Evolutionary conservation across 345 rosid genomes (phyloP), one percentile per base, ranked within the genome.

Genomic region (Citropsis articulata): DNA sequence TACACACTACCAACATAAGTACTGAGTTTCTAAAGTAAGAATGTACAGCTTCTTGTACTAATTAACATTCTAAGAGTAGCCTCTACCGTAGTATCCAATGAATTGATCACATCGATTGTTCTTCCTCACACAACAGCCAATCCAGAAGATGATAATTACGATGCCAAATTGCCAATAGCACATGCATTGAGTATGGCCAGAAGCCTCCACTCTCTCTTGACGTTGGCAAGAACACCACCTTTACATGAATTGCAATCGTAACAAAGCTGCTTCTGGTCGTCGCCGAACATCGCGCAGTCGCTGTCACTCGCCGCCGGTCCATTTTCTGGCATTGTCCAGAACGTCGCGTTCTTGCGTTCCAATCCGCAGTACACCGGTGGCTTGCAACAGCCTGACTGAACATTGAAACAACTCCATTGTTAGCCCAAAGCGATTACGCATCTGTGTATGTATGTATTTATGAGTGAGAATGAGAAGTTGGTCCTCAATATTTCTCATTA

Each of bases 351-450:
- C 69, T 72, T 64, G 18, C 18, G 50, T 62, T n/a, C 56, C 22
- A 61, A 81, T 30, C 81, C 77, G 40, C 85, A 84, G 0, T 68
- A 53, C 7, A 7, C 31, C 7, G 83, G 84, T 24, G 85, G 87
- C 81, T 79, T 79, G 81, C 87, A 84, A 63, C 87, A 79, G n/a
- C 80, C 82, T 28, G 78, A 66, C 82, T 81, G 80, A 5, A 72
- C 13, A 30, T 22, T 25, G 27, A 9, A 25, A 8, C 13, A 30
- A 30, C 38, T 28, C 33, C 21, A 62, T 62, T 62, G 33, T 27
- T 62, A 62, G 16, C 28, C 33, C 18, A 45, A 45, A 45, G 16
- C 13, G 50, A 45, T 45, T 45, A 3, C 5, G 50, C 50, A 45
- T 45, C 2, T 42, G 2, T 10, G 13, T 42, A 42, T 0, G 48